Conservation (phyloP, 169 alveolate genomes). For the Plasmodium ovale region DNA sequence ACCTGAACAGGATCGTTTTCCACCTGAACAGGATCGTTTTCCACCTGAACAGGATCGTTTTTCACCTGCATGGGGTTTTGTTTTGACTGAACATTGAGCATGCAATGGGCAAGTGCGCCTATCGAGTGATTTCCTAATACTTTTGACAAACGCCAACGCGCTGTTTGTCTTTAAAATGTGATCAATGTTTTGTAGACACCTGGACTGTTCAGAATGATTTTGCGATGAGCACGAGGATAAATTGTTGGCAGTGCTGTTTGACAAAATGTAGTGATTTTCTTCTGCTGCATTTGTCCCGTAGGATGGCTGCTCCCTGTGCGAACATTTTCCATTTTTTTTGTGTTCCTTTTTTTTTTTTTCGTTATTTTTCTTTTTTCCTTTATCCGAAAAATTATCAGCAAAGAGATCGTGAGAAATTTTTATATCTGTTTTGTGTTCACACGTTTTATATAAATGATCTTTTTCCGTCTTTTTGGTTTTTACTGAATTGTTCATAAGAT, state of each 20-base stretch:
- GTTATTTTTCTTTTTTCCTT: too few relatives aligned
- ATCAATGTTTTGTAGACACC: not conserved
- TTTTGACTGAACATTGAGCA: not conserved
- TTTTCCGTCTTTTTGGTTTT: not conserved
- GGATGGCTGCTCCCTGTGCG: not conserved
- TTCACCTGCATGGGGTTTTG: not conserved
- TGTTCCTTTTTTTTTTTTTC: not conserved
- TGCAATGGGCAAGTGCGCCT: not conserved
- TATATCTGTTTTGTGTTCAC: not conserved
- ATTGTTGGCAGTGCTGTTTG: slow-evolving; percentile 21
- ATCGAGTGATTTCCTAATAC: slow-evolving; percentile 19
- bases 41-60: too few relatives aligned
- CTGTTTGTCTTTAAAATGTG: slow-evolving; percentile 39
- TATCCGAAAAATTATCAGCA: not conserved
- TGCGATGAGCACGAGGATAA: not conserved
- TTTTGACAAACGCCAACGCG: slow-evolving; percentile 23
- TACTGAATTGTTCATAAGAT: slow-evolving; percentile 19
- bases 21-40: too few relatives aligned
- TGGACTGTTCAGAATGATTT: slow-evolving; percentile 1
- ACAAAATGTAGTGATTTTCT: not conserved
- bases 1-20: too few relatives aligned
- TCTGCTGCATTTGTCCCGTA: not conserved
- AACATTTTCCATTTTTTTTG: not conserved
- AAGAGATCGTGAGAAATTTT: not conserved
- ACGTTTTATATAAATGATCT: not conserved